Conservation (phyloP, 2,329 filamentous ascomycete species). For the Pestalotiopsis sp. region DNA sequence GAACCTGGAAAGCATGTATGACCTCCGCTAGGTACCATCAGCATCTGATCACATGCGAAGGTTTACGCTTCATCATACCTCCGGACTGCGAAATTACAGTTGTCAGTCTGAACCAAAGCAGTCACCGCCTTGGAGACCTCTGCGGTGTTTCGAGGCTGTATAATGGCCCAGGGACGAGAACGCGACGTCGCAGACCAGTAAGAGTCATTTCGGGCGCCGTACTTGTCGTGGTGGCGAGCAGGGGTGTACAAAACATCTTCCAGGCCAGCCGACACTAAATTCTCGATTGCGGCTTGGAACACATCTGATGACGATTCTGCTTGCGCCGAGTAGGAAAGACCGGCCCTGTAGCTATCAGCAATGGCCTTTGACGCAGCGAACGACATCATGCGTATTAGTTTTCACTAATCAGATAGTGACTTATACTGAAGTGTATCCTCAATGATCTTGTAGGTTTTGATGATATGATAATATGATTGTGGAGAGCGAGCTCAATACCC, state of each 20-base stretch:
- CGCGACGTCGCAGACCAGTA: conserved; percentile 18
- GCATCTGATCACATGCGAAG: conserved; percentile 7
- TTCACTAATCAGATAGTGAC: no score
- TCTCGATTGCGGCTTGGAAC: conserved; percentile 9
- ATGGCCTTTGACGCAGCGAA: background rate
- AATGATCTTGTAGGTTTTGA: no score
- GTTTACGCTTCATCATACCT: conserved; percentile 18
- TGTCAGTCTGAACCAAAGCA: conserved; percentile 16
- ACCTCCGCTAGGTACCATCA: conserved; percentile 1
- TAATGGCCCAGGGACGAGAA: conserved; percentile 20
- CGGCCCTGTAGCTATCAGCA: background rate
- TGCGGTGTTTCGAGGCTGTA: conserved; percentile 21
- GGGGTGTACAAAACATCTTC: conserved; percentile 14
- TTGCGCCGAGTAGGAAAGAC: background rate
- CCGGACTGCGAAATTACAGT: conserved; percentile 18
- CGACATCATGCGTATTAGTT: background rate
- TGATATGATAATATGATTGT: no score
- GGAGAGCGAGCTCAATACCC: no score
- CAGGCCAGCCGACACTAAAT: conserved; percentile 12
- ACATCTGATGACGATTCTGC: background rate
- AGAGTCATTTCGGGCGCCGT: background rate
- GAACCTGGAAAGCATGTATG: conserved; percentile 15
- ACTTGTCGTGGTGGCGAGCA: conserved; percentile 15
- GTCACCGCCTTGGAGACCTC: conserved; percentile 22
- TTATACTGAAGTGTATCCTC: no score